Conservation (phyloP, 1,284 basidiomycete species). For the Somion occarium region DNA sequence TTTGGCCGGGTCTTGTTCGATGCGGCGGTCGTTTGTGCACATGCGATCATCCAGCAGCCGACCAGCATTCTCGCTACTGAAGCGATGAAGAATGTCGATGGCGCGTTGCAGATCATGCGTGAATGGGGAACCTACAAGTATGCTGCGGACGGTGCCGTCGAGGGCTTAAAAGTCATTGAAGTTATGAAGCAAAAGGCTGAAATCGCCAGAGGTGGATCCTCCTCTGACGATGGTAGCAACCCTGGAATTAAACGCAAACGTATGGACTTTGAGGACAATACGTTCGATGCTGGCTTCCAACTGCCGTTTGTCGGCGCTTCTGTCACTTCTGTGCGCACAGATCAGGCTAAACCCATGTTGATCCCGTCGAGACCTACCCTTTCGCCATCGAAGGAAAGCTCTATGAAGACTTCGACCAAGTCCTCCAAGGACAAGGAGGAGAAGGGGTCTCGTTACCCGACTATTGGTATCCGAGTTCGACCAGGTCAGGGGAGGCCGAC, state of each 20-base stretch:
- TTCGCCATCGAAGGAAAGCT: conserved; percentile 12
- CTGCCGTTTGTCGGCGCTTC: conserved; percentile 43
- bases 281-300: conserved; percentile 33
- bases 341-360: conserved; percentile 13
- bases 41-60: conserved; percentile 51
- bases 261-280: conserved; percentile 32
- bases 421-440: conserved; percentile 14
- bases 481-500: conserved; percentile 16
- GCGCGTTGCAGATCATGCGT: conserved; percentile 47
- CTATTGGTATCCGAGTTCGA: conserved; percentile 24
- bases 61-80: conserved; percentile 39
- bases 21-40: conserved; percentile 56
- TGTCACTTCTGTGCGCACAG: conserved; percentile 26
- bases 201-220: conserved; percentile 20
- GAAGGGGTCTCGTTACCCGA: conserved; percentile 15
- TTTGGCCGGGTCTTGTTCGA: conserved; percentile 57
- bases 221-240: conserved; percentile 6
- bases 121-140: conserved; percentile 25
- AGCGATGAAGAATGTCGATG: conserved; percentile 43
- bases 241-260: conserved; percentile 51
- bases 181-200: conserved; percentile 45
- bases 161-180: conserved; percentile 43
- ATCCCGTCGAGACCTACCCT: conserved; percentile 9
- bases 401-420: conserved; percentile 16
- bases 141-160: conserved; percentile 24